Evolutionary conservation across 2,329 filamentous ascomycete species (phyloP), one percentile per base, ranked within the genome.

Genomic region (Penicillium sp.): DNA sequence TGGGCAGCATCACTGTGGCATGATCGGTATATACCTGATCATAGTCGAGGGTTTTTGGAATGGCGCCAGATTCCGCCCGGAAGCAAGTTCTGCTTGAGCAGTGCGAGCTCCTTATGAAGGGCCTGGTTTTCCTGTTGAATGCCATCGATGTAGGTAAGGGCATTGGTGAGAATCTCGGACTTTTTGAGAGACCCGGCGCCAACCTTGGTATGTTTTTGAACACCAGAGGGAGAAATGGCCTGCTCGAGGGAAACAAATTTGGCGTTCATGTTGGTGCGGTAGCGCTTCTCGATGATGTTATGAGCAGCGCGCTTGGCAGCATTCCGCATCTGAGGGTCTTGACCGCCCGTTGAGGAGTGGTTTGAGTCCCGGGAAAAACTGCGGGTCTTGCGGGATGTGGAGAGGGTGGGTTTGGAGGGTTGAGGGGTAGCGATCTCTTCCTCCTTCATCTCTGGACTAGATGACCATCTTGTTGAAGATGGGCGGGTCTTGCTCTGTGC

Each of bases 181-280:
- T 74, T 74, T 55, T 74, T 74, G 17, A 73, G 58, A 22, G 70
- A 71, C 4, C 68, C 69, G 1, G 70, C 67, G 0, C 66, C 68
- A n/a, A 59, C 61, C 25, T 67, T 67, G 5, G 55, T 50, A 11
- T 61, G 55, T 35, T 68, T 68, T 33, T 65, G 63, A n/a, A 62
- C 57, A 6, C 61, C 62, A 5, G 66, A 61, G 38, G 61, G 56
- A 1, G 61, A 65, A 55, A 74, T 73, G 10, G 71, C 71, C 51
- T 74, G 69, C 43, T 74, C 73, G n/a, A 75, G 61, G 0, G 73
- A 64, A 1, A 74, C 65, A 45, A 75, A 75, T 42, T 75, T 75
- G 63, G 73, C 71, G 47, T 75, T 75, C 73, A 75, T 75, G 61
- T 75, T 75, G 47, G 73, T 75, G 35, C 73, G 71, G 55, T 75